A percentile compares a stretch with the other conserved stretches of the same genome.
Conservation (phyloP, 257 asterid species). For the Sherardia arvensis region DNA sequence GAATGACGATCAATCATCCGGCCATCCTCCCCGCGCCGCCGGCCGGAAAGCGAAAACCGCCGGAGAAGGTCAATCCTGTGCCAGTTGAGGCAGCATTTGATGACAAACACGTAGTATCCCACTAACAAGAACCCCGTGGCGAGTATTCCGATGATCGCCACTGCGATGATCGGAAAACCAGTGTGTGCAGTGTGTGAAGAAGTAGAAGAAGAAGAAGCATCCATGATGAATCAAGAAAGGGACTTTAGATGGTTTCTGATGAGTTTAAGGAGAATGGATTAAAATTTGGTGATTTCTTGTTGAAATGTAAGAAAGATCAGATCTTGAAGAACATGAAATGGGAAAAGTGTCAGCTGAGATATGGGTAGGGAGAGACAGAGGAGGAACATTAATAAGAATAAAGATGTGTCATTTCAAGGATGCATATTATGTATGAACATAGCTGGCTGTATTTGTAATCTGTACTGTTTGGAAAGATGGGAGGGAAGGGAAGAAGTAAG, state of each 20-base stretch:
- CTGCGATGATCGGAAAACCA: constrained; percentile 72
- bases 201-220: constrained; percentile 23
- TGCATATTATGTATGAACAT: not conserved
- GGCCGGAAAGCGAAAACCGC: constrained; percentile 48
- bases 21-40: constrained; percentile 36
- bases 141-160: constrained; percentile 73
- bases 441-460: not conserved
- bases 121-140: constrained; percentile 77
- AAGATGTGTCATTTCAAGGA: constrained; percentile 19
- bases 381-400: constrained; percentile 3
- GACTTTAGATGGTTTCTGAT: not conserved
- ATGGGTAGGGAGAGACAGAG: not conserved
- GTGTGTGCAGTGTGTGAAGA: constrained; percentile 40
- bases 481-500: not conserved
- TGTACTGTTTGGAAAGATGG: not conserved
- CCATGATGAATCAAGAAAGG: constrained; percentile 1
- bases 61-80: constrained; percentile 57
- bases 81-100: constrained; percentile 86
- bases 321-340: constrained; percentile 20
- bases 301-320: constrained; percentile 11
- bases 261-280: not conserved
- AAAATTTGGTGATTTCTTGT: no score
- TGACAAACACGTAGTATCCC: constrained; percentile 79
- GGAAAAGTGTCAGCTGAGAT: constrained; percentile 8
- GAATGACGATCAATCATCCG: constrained; percentile 13